Evolutionary conservation across 352 stramenopile genomes (phyloP).

Genomic region (Pythium utonaiense): DNA sequence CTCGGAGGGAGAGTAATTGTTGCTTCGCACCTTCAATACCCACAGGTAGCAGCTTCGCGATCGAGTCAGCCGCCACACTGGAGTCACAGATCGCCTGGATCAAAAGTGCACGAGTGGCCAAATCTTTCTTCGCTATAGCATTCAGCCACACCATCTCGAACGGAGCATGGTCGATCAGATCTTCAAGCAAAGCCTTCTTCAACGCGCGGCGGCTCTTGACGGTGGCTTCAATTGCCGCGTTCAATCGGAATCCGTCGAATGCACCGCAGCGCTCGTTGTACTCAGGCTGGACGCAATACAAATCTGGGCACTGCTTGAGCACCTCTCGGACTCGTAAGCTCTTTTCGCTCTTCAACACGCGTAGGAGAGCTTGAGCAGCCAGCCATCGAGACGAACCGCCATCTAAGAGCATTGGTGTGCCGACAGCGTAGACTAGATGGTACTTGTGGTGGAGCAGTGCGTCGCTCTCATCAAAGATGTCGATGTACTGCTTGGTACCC

Average conservation of each 20-base stretch:
- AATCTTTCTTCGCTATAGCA: slow-evolving; percentile 16
- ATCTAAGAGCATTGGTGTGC: slow-evolving; percentile 39
- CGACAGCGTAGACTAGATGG: slow-evolving; percentile 87
- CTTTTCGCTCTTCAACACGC: slow-evolving; percentile 12
- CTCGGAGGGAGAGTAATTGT: slow-evolving; percentile 62
- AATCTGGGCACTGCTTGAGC: slow-evolving; percentile 32
- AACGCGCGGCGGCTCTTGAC: slow-evolving; percentile 21
- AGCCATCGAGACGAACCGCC: slow-evolving; percentile 49
- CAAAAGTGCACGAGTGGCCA: slow-evolving; percentile 18
- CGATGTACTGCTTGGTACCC: slow-evolving; percentile 44
- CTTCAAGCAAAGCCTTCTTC: slow-evolving; percentile 44
- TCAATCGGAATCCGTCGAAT: slow-evolving; percentile 45
- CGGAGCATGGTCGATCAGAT: slow-evolving; percentile 54
- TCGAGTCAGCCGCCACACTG: slow-evolving; percentile 17
- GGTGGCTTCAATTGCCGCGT: slow-evolving; percentile 9
- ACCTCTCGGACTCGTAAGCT: slow-evolving; percentile 29
- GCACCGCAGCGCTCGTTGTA: slow-evolving; percentile 26
- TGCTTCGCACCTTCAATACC: slow-evolving; percentile 26
- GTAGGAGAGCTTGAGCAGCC: slow-evolving; percentile 47
- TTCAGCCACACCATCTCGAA: slow-evolving; percentile 69
- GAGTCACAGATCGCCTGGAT: slow-evolving; percentile 34
- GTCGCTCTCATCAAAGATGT: slow-evolving; percentile 88
- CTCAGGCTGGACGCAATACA: slow-evolving; percentile 31
- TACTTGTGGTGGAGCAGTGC: slow-evolving; percentile 85
- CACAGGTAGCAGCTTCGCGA: slow-evolving; percentile 12